Evolutionary conservation across 306 rosid species (phyloP), one percentile per base, ranked within the genome.

Genomic region (Dryas octopetala): DNA sequence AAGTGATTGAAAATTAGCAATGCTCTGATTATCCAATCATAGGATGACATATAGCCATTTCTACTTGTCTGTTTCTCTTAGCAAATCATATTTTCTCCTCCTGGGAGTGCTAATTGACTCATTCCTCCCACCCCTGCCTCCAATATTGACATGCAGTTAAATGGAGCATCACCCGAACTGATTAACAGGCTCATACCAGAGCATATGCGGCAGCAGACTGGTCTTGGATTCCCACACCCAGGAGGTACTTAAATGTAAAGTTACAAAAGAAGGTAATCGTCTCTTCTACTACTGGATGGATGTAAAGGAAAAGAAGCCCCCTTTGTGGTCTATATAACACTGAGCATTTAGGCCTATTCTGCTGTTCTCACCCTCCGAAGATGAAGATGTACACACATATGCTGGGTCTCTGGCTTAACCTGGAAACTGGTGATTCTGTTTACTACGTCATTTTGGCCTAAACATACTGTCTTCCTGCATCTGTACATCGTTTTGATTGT

Each of bases 141-240:
- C 2, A 58, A 61, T 72, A 72, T 41, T 73, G 13, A 53, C 17
- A 52, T 84, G 79, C 91, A 94, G 98, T 70, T 91, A 66, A 78
- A 78, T n/a, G 97, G 90, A 81, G 95, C 85, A 17, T 82, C 91
- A 50, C 87, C 91, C 1, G 98, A 94, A 62, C 80, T 91, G 85
- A 86, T 94, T 79, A 80, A 77, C 62, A 87, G 85, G 86, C 95
- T 94, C 66, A 87, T 90, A 82, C 98, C 98, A 11, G 98, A 91
- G 83, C 93, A 94, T 41, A 70, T 86, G 16, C 86, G 97, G 86
- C 87, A 90, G 87, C 95, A 85, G 80, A 48, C 59, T 19, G 89
- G 89, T 69, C 82, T 83, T 6, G 75, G 86, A 77, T 81, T 88
- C 64, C 82, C 87, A 6, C 86, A 77, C 72, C 85, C 93, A 46